A percentile compares a stretch with the other conserved stretches of the same genome.
Conservation (phyloP, 805 yeast species). For the Teunomyces lycoperdinae region DNA sequence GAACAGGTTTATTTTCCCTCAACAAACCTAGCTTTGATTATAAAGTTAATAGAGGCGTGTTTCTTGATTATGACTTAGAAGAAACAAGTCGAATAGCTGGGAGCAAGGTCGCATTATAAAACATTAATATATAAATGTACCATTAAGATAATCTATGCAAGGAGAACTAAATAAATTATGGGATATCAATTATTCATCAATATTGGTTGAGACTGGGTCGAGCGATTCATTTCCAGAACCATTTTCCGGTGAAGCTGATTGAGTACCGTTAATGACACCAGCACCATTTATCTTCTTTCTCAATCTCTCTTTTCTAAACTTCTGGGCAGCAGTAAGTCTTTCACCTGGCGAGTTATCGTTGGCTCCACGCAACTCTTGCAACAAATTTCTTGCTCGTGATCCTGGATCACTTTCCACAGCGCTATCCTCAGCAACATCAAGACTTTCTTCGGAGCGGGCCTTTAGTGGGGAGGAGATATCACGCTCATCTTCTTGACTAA, state of each 20-base stretch:
- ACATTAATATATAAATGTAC: not conserved
- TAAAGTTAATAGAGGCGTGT: constrained; percentile 18
- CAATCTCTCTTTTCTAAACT: constrained; percentile 40
- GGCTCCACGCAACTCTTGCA: constrained; percentile 55
- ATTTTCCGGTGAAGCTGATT: constrained; percentile 1
- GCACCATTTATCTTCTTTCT: constrained; percentile 19
- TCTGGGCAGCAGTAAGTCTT: constrained; percentile 39
- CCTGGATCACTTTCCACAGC: constrained; percentile 42
- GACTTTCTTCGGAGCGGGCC: constrained; percentile 1
- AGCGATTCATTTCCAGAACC: constrained; percentile 1
- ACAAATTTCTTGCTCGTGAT: constrained; percentile 58
- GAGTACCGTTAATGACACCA: constrained; percentile 5
- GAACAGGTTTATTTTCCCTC: constrained; percentile 36
- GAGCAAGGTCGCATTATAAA: constrained; percentile 5
- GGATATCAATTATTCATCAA: constrained; percentile 1
- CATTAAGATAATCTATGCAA: constrained; percentile 2
- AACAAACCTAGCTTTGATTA: constrained; percentile 36
- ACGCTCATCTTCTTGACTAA: constrained; percentile 12
- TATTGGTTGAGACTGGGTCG: not conserved
- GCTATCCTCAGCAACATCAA: not conserved
- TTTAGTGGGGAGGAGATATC: constrained; percentile 14
- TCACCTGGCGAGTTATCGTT: constrained; percentile 20
- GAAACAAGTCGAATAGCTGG: constrained; percentile 15
- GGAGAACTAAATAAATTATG: constrained; percentile 1
- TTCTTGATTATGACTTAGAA: constrained; percentile 36